Percentiles rank a stretch among this genome's conserved stretches.
These are phyloP conservation scores for Beverwykella pulmonaria DNA, from an alignment of 495 filamentous ascomycete species.

Conservation along the genomic window DNA sequence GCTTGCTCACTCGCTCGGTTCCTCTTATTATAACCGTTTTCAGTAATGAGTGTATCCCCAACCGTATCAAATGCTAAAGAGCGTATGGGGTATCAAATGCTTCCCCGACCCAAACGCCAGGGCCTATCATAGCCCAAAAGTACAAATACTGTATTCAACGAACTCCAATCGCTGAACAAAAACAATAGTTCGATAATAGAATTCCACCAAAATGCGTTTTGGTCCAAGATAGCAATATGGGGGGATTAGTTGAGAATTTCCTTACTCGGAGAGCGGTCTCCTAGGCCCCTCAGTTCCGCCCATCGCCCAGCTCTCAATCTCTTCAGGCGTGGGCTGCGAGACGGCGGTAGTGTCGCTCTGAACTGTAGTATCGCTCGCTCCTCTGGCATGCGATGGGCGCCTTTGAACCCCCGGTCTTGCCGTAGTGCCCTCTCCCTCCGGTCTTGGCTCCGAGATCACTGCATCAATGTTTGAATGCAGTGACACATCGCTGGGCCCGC, in stretches of 20 bases:
- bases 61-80: neutral
- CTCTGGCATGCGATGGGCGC: slow-evolving; percentile 12
- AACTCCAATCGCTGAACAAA: neutral
- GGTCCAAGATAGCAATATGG: neutral
- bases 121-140: neutral
- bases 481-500: slow-evolving; percentile 15
- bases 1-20: neutral
- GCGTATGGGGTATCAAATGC: slow-evolving; percentile 10
- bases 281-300: slow-evolving; percentile 1
- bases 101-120: neutral
- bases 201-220: neutral
- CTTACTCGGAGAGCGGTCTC: slow-evolving; percentile 26
- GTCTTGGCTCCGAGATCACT: neutral
- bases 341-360: slow-evolving; percentile 27
- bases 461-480: slow-evolving; percentile 16
- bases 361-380: slow-evolving; percentile 23
- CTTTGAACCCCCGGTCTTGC: neutral
- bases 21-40: too few relatives aligned
- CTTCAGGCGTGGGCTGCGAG: slow-evolving; percentile 20
- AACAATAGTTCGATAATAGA: neutral
- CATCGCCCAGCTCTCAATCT: slow-evolving; percentile 22
- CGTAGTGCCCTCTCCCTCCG: neutral
- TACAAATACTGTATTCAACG: neutral
- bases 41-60: too few relatives aligned
- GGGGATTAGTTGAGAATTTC: neutral